A percentile compares a stretch with the other conserved stretches of the same genome.
Evolutionary conservation across 1,284 basidiomycete species (phyloP).

Genomic region (Cystobasidium sp.): DNA sequence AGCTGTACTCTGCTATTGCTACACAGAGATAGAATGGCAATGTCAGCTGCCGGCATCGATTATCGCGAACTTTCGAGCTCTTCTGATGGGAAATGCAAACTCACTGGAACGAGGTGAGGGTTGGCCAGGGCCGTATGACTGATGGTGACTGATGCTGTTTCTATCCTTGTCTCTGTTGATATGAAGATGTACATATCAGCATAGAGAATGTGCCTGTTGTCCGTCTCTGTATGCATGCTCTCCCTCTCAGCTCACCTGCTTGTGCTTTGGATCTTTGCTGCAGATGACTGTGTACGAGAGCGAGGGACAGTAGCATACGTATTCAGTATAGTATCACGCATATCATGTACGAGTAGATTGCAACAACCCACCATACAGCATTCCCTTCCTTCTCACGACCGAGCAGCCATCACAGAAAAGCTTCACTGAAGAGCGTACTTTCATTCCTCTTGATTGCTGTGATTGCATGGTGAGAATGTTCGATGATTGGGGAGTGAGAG

Average conservation of each 20-base stretch:
- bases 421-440: constrained; percentile 93
- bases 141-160: too few relatives aligned
- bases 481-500: background rate
- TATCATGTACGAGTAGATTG: background rate
- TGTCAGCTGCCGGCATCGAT: too few relatives aligned
- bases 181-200: background rate
- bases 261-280: constrained; percentile 93
- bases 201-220: background rate
- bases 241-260: constrained; percentile 71
- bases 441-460: constrained; percentile 73
- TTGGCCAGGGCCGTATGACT: too few relatives aligned
- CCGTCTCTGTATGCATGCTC: background rate
- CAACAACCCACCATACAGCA: constrained; percentile 66
- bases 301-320: background rate
- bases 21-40: too few relatives aligned
- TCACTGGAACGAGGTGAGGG: too few relatives aligned
- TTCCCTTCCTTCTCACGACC: constrained; percentile 79
- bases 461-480: background rate
- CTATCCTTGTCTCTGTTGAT: background rate
- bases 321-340: background rate
- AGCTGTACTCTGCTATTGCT: background rate
- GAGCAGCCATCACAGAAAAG: constrained; percentile 87
- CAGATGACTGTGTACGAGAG: constrained; percentile 68
- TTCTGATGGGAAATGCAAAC: too few relatives aligned
- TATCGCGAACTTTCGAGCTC: too few relatives aligned